phyloP scores from a whole-genome alignment of 306 rosid genomes.

The Prunus mume region DNA sequence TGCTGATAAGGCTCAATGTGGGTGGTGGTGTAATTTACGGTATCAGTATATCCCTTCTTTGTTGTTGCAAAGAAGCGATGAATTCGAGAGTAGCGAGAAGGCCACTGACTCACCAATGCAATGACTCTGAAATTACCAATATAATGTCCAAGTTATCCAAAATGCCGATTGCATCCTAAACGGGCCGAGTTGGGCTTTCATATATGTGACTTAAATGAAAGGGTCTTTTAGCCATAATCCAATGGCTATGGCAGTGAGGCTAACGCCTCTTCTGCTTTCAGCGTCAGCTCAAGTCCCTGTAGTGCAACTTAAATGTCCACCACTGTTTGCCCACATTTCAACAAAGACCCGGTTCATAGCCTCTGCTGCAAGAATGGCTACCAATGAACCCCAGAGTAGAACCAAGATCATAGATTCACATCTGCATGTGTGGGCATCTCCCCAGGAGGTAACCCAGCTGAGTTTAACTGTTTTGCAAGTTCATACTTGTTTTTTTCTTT shows the following conservation, averaged over 20 bases:
- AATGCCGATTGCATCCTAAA: conserved; percentile 14
- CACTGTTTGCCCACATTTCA: not conserved
- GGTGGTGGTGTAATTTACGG: not conserved
- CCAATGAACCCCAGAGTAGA: conserved; percentile 8
- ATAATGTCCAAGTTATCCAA: no score
- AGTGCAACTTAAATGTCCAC: not conserved
- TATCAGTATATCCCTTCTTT: not conserved
- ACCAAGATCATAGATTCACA: conserved; percentile 69
- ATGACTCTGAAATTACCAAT: not conserved
- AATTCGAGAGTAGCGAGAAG: not conserved
- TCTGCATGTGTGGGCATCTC: conserved; percentile 91
- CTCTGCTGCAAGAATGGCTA: conserved; percentile 38
- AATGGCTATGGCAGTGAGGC: conserved; percentile 22
- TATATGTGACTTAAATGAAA: not conserved
- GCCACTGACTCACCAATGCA: not conserved
- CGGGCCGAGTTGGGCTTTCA: not conserved
- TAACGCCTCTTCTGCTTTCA: conserved; percentile 17
- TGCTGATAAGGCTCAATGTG: not conserved
- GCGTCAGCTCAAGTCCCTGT: conserved; percentile 10
- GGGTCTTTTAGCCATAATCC: not conserved
- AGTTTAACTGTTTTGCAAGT: not conserved
- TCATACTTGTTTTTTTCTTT: not conserved
- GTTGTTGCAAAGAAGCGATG: conserved; percentile 12
- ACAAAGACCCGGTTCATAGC: conserved; percentile 17
- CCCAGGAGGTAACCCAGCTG: conserved; percentile 47